Base-by-base conservation (phyloP, 306 rosid genomes). In the Alnus rubra region DNA sequence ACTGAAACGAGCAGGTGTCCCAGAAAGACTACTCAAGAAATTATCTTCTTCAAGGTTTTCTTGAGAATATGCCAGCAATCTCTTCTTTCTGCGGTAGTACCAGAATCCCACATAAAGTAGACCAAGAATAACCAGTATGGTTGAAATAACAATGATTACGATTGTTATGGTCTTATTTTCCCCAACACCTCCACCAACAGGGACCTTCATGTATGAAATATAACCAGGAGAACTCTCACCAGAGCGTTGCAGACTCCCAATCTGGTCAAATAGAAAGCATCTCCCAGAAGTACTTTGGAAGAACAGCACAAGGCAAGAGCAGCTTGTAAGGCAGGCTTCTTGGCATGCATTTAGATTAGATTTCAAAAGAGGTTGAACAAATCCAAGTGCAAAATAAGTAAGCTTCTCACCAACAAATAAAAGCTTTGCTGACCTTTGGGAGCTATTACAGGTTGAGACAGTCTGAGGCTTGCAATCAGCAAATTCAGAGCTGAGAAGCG, bases 1-100 rank as follows among this genome's bases (percentile, higher is more conserved):
- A 63, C 71, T 78, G 81, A 78, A 90, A 4, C 90, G 88, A 44
- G 73, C 75, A 0, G 94, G 91, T 87, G 56, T 63, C 12, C 90
- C 76, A 2, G 91, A 84, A 55, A 90, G 76, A 52, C 71, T 77
- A 53, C 60, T 84, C 67, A 88, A 82, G 83, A 88, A 88, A 33
- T 48, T 74, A 72, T 84, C 88, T 33, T 90, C 93, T 52, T 89
- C 87, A 47, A 81, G 76, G 67, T 47, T 52, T 2, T 82, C 88
- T n/a, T 35, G 77, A 65, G 85, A 54, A 70, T 74, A 82, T 33
- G 81, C 82, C 9, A 76, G 47, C 59, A 81, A 44, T 72, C 81
- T 82, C 81, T 59, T 54, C 81, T 51, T 69, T 75, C 69, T 82
- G 68, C 12, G 76, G 75, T 64, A 60, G 74, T 49, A 90, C 23